These are phyloP conservation scores for Phytophthora kernoviae DNA, from an alignment of 352 stramenopile genomes.

Conservation along the genomic window DNA sequence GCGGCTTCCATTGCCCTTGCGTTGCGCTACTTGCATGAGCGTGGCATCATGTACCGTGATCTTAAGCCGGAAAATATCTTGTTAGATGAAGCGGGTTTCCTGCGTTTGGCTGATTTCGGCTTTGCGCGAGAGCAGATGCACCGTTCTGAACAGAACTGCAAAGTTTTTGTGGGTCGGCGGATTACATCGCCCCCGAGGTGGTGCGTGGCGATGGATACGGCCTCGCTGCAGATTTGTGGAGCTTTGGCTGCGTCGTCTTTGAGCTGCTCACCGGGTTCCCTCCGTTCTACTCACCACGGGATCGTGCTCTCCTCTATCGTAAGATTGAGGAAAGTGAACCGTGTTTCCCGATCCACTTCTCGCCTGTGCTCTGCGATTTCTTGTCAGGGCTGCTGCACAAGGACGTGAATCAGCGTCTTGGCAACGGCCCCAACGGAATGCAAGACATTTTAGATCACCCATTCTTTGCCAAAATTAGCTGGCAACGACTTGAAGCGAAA, in stretches of 20 bases:
- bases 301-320: constrained; percentile 94
- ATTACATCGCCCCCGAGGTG: constrained; percentile 89
- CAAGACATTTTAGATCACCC: constrained; percentile 75
- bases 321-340: constrained; percentile 95
- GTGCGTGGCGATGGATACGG: constrained; percentile 77
- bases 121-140: constrained; percentile 67
- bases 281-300: constrained; percentile 92
- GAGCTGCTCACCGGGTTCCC: constrained; percentile 85
- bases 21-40: constrained; percentile 88
- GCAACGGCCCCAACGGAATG: constrained; percentile 62
- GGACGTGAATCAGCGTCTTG: constrained; percentile 58
- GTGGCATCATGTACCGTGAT: constrained; percentile 87
- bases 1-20: constrained; percentile 96
- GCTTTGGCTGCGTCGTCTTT: constrained; percentile 90
- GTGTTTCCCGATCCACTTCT: constrained; percentile 92
- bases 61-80: constrained; percentile 93
- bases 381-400: constrained; percentile 70
- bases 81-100: constrained; percentile 90
- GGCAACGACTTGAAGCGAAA: constrained; percentile 77
- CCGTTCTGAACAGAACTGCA: constrained; percentile 66
- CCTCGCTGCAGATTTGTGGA: constrained; percentile 82
- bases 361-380: constrained; percentile 57
- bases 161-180: constrained; percentile 83
- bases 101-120: constrained; percentile 84
- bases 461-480: constrained; percentile 79